Base-by-base conservation (phyloP, 495 filamentous ascomycete species). In the Haplographium delicatum region DNA sequence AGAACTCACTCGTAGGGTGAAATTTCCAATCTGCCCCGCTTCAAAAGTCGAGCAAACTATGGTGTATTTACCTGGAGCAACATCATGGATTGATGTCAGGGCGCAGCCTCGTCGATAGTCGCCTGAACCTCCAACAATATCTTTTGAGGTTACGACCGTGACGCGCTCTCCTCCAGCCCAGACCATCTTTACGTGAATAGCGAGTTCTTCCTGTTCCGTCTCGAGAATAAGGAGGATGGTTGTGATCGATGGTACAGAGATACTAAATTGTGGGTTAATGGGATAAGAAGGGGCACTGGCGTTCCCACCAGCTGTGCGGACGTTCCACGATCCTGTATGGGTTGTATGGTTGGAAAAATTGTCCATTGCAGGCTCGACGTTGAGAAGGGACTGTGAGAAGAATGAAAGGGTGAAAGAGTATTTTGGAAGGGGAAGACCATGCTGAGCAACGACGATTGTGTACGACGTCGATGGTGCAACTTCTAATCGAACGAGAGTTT, bases 21-120 rank as follows among this genome's bases (percentile, higher is more conserved):
- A 97, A n/a, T 72, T 72, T 2, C 80, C 89, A 2, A 79, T 66
- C 60, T 91, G 85, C 24, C 81, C 81, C 0, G 83, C 76, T 37
- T 95, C 88, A 62, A 94, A 96, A 1, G 93, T 95, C 6, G 85
- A 90, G 57, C 81, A 85, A 9, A 97, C 82, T 39, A 95, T 75
- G 0, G 89, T 96, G 66, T 97, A 97, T 0, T 72, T 74, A 2
- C 91, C 91, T 2, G 72, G 65, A 22, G 77, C 74, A 6, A 91
- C 65, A 5, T 61, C 62, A 11, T 65, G 62, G 10, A 78, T 63
- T 46, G 85, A 79, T 3, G 83, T 82, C 28, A 88, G 65, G 5
- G 85, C 88, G 58, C 84, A 86, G 23, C 85, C 86, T 9, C 82
- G 83, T 26, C 83, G 79, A 68, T 98, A 95, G 38, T 96, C 91